These are phyloP conservation scores for Talaromyces sp. DNA, from an alignment of 2,329 filamentous ascomycete species.

Conservation along the genomic window DNA sequence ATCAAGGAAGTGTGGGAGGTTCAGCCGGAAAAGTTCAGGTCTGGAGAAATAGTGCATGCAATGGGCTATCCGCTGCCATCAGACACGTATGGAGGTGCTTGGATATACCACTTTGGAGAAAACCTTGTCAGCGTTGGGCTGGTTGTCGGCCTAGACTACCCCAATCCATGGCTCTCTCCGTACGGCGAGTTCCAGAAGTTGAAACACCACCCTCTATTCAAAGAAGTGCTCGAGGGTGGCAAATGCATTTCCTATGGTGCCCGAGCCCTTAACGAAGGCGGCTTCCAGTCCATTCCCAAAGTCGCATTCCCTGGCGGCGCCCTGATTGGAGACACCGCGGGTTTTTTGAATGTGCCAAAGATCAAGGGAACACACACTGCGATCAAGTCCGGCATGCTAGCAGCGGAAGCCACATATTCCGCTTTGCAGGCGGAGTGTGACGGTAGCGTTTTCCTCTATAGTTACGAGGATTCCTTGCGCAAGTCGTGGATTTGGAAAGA, in stretches of 20 bases:
- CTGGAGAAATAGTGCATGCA: slow-evolving; percentile 79
- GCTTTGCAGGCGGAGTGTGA: slow-evolving; percentile 58
- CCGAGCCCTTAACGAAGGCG: slow-evolving; percentile 84
- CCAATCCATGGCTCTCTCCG: slow-evolving; percentile 92
- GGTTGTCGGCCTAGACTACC: slow-evolving; percentile 89
- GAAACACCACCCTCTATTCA: slow-evolving; percentile 94
- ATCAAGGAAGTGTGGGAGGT: slow-evolving; percentile 98
- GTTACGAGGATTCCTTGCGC: slow-evolving; percentile 86
- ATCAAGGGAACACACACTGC: slow-evolving; percentile 98
- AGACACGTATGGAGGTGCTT: slow-evolving; percentile 94
- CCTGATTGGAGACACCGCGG: slow-evolving; percentile 90
- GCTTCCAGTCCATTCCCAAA: slow-evolving; percentile 96
- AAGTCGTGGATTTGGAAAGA: slow-evolving; percentile 90
- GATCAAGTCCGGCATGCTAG: slow-evolving; percentile 96
- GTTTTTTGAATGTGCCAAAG: slow-evolving; percentile 96
- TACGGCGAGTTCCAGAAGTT: slow-evolving; percentile 98
- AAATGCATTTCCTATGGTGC: slow-evolving; percentile 97
- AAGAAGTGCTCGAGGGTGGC: slow-evolving; percentile 79
- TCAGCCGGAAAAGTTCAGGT: slow-evolving; percentile 83
- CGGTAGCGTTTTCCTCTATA: slow-evolving; percentile 81
- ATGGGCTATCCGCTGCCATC: slow-evolving; percentile 86
- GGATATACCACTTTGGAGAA: slow-evolving; percentile 99
- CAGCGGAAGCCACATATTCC: slow-evolving; percentile 80
- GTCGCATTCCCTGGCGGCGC: slow-evolving; percentile 94
- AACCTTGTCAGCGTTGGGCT: slow-evolving; percentile 90